Conservation (phyloP, 495 filamentous ascomycete species). For the Xylaria venustula region DNA sequence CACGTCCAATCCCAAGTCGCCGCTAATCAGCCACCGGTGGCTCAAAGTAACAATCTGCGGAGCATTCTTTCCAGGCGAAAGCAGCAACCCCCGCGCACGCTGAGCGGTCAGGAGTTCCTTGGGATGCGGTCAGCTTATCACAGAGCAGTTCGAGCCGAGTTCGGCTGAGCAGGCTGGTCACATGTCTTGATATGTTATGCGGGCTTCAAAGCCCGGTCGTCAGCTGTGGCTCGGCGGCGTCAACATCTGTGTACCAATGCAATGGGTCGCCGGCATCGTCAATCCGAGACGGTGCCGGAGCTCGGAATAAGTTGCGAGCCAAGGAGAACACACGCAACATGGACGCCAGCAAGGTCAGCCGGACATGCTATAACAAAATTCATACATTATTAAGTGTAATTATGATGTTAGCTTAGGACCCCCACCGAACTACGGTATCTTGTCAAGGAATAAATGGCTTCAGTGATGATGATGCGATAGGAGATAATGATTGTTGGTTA, state of each 20-base stretch:
- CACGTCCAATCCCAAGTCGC: not conserved
- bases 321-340: not conserved
- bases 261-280: not conserved
- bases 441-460: not conserved
- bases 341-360: not conserved
- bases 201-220: not conserved
- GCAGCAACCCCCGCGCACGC: not conserved
- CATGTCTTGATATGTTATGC: not conserved
- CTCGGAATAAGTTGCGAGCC: not conserved
- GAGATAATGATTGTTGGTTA: no score
- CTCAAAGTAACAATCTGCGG: not conserved
- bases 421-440: not conserved
- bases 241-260: not conserved
- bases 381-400: not conserved
- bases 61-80: not conserved
- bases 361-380: not conserved
- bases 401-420: not conserved
- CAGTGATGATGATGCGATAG: not conserved
- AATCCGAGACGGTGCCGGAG: not conserved
- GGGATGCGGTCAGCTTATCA: slow-evolving; percentile 7
- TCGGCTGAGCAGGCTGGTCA: not conserved
- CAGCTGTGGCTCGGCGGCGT: slow-evolving; percentile 1
- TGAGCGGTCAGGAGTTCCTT: not conserved
- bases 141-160: not conserved
- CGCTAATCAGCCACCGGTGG: not conserved